Percentiles rank a stretch among this genome's conserved stretches.
phyloP scores from a whole-genome alignment of 164 flowering plant genomes.

The Aristolochia californica region DNA sequence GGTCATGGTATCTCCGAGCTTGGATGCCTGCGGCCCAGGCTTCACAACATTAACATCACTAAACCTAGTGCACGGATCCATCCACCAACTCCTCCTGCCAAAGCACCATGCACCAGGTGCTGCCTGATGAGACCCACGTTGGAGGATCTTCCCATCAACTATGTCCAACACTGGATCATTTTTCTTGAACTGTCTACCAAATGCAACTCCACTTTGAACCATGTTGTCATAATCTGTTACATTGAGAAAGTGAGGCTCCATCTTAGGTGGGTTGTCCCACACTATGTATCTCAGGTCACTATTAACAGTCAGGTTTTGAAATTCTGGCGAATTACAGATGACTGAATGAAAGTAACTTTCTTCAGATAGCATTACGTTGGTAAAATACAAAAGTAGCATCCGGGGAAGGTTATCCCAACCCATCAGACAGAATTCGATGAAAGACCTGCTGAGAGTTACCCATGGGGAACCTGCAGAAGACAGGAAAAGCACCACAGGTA shows the following conservation, averaged over 20 bases:
- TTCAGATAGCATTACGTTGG: constrained; percentile 57
- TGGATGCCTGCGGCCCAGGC: constrained; percentile 57
- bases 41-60: constrained; percentile 60
- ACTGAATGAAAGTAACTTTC: constrained; percentile 91
- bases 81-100: constrained; percentile 41
- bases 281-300: constrained; percentile 65
- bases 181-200: constrained; percentile 65
- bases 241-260: constrained; percentile 73
- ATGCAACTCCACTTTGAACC: constrained; percentile 79
- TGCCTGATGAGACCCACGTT: constrained; percentile 34
- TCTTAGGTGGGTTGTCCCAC: constrained; percentile 92
- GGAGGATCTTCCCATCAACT: constrained; percentile 62
- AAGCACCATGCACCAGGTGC: constrained; percentile 85
- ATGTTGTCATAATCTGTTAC: constrained; percentile 47
- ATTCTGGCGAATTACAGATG: constrained; percentile 74
- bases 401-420: constrained; percentile 98
- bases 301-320: constrained; percentile 69
- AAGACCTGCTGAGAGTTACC: constrained; percentile 65
- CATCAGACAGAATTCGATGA: constrained; percentile 67
- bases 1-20: constrained; percentile 32
- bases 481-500: neutral
- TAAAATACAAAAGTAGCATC: constrained; percentile 75
- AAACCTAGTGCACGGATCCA: constrained; percentile 80
- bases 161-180: constrained; percentile 58
- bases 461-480: constrained; percentile 79